phyloP scores from a whole-genome alignment of 2,329 filamentous ascomycete species.

The Hyphodiscus sp. region DNA sequence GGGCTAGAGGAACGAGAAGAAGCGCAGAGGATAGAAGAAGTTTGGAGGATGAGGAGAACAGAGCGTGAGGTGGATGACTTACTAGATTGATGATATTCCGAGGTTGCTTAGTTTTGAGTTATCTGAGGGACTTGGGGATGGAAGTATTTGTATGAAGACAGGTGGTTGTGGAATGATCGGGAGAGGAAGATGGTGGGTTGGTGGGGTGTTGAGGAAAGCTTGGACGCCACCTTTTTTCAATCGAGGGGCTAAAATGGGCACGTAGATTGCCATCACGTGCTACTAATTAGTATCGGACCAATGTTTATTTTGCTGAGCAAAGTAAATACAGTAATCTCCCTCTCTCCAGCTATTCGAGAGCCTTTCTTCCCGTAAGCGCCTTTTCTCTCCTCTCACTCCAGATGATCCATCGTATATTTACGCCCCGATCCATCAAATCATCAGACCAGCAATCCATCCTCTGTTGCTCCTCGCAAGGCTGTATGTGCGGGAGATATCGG shows the following conservation, averaged over 20 bases:
- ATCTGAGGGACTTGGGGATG: constrained; percentile 1
- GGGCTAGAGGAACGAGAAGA: neutral
- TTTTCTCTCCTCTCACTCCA: constrained; percentile 11
- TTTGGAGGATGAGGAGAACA: neutral
- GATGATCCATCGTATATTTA: no score
- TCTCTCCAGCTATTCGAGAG: no score
- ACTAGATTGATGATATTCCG: constrained; percentile 1
- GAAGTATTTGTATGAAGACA: constrained; percentile 12
- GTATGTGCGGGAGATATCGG: neutral
- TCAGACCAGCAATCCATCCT: no score
- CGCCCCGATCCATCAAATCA: no score
- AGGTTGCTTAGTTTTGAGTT: no score
- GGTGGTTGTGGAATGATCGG: constrained; percentile 1
- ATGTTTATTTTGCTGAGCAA: neutral
- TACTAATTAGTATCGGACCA: neutral
- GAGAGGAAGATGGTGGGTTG: neutral
- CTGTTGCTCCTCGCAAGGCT: neutral
- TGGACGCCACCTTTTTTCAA: neutral
- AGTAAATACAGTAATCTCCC: no score
- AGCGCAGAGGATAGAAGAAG: neutral
- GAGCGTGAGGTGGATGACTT: neutral
- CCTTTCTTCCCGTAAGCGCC: no score
- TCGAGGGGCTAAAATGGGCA: neutral
- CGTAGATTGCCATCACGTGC: no score
- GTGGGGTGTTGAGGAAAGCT: neutral